These are phyloP conservation scores for Annulohypoxylon maeteangense DNA, from an alignment of 495 filamentous ascomycete species.

Conservation along the genomic window DNA sequence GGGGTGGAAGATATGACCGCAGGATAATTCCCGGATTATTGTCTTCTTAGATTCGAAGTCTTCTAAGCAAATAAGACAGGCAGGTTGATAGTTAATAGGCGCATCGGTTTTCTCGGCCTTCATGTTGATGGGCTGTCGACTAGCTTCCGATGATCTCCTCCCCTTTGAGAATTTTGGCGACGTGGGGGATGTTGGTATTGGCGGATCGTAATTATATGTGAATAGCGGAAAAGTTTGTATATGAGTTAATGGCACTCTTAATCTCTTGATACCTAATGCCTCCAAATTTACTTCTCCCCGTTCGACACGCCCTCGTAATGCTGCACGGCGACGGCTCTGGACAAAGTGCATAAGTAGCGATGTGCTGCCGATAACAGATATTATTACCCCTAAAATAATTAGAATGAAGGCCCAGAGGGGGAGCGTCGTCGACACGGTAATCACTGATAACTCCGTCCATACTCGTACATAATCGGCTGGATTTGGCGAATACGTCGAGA, in stretches of 20 bases:
- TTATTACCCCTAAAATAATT: conserved; percentile 78
- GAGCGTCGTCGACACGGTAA: conserved; percentile 53
- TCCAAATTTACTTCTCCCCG: conserved; percentile 84
- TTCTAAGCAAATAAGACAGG: conserved; percentile 87
- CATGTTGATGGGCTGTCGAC: conserved; percentile 18
- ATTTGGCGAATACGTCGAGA: conserved; percentile 70
- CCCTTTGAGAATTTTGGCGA: conserved; percentile 26
- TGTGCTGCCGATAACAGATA: conserved; percentile 70
- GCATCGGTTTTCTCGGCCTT: conserved; percentile 33
- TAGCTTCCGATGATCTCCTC: conserved; percentile 38
- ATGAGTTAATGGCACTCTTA: conserved; percentile 74
- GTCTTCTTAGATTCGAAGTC: conserved; percentile 74
- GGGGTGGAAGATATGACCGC: conserved; percentile 90
- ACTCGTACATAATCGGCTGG: conserved; percentile 66
- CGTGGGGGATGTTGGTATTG: conserved; percentile 24
- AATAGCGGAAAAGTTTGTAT: conserved; percentile 79
- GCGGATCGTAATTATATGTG: conserved; percentile 68
- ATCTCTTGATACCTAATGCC: conserved; percentile 76
- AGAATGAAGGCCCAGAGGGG: conserved; percentile 86
- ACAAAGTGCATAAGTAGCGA: conserved; percentile 78
- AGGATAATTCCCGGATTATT: conserved; percentile 83
- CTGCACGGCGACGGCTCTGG: conserved; percentile 71
- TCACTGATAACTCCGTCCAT: conserved; percentile 59
- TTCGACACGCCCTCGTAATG: conserved; percentile 73
- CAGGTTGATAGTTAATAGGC: conserved; percentile 71